Evolutionary conservation across 164 flowering plant genomes (phyloP), one percentile per base, ranked within the genome.

Genomic region (Sextonia rubra): DNA sequence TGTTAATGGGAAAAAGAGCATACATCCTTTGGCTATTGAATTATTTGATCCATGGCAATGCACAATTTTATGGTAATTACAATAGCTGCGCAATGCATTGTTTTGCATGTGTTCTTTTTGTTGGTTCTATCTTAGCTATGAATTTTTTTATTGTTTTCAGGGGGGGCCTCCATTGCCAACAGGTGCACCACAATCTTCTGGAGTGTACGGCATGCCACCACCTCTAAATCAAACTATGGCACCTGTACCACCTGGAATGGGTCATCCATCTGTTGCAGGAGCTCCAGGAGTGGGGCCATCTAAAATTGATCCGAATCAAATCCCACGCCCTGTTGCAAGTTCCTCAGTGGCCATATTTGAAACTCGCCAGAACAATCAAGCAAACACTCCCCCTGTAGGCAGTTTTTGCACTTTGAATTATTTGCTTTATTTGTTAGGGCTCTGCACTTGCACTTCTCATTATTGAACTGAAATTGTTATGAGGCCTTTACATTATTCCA

Each of bases 281-380:
- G 78, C 83, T 9, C 80, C 88, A 24, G 62, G 79, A 71, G 61
- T 86, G 32, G 92, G 87, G 62, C 85, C 86, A 27, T 88, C 98
- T 48, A 96, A 86, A 79, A 90, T 96, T 82, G 99, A 96, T 82
- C 97, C 97, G 47, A 87, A 88, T 78, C 98, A 93, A 77, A 91
- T 93, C 80, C 99, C 99, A 9, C 86, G 97, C 75, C 97, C 98
- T 18, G 71, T 86, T 68, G 90, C 97, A 64, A 80, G 79, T 81
- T 84, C 91, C 22, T 72, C 90, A 9, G 82, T 82, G 25, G 74
- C 83, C 22, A 1, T 90, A 68, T 82, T 83, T 77, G 97, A 93
- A 75, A 93, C 99, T 68, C 99, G 97, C 70, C 93, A 84, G 61
- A 81, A 85, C 70, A 91, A 91, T 82, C 97, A 93, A 82, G 92